Base-by-base conservation (phyloP, 139 green algal species). In the Pleodorina starrii region DNA sequence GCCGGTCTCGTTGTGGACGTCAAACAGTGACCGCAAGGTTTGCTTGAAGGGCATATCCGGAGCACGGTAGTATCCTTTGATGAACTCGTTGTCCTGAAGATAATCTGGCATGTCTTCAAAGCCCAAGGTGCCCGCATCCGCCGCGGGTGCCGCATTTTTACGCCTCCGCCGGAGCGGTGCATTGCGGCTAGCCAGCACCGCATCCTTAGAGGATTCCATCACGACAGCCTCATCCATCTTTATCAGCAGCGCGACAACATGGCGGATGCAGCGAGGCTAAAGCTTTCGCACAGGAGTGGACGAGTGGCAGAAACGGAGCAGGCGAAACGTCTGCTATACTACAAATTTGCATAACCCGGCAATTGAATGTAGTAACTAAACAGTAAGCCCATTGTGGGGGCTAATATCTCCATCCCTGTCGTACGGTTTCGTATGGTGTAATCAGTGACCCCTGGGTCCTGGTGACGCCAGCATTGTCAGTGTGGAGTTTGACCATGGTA, bases 1-100 rank as follows among this genome's bases (percentile, higher is more conserved):
- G 27, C 96, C 93, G 0, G 96, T 98, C 90, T 99, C 97, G 90
- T 99, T 99, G 94, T 99, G 97, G 51, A 98, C 46, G 16, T 73
- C 74, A 74, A 99, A 99, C 1, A 99, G 83, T 0, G 95, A 97
- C 29, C 84, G 63, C 14, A 99, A 25, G 3, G 68, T 92, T 11
- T 95, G 90, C 51, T 91, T 91, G 11, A 97, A 83, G 27, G 84
- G 90, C 86, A 90, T 90, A n/a, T 94, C 91, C 27, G 94, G 89
- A 0, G 87, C 66, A 21, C 97, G 86, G 75, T 99, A 99, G 43
- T 91, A 90, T 0, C 60, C 87, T 5, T 92, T 68, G 36, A 99
- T 99, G 91, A 94, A 98, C 89, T 98, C 95, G 82, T 99, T 99
- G 89, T 99, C 97, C 27, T 91, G 89, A 27, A 97, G 43, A 79